Evolutionary conservation across 768 basidiomycete genomes (phyloP), one percentile per base, ranked within the genome.

Genomic region (Strobilomyces dryophilus): DNA sequence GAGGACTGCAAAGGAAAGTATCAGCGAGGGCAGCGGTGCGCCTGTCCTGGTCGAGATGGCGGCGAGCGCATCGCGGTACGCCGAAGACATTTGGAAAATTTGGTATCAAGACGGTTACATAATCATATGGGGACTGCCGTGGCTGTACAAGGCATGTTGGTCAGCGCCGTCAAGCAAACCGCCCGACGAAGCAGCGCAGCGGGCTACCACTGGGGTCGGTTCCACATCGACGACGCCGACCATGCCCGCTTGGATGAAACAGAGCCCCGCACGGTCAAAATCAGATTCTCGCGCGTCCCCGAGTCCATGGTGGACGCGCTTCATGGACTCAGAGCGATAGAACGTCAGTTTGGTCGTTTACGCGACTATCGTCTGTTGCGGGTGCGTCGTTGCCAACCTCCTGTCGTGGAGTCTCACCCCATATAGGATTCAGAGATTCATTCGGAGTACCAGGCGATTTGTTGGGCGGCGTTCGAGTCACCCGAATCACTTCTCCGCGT

Each of bases 1-100:
- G 3, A 97, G 75, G 49, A 94, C 71, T 6, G 80, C 83, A 58
- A 97, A 95, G 0, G 92, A 91, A 39, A 89, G 80, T 58, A 56
- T 48, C 45, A 97, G 79, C 11, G 91, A 92, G 1, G 91, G 77
- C 1, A 95, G 65, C 14, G 90, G 89, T 2, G 88, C 76, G 17
- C 87, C 82, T 17, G 91, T 91, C 35, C 84, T 79, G 7, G 76
- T 69, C 17, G 92, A 84, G 11, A 93, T 62, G 2, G 76, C 71
- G 17, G 75, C 71, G 31, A 94, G 77, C 0, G 79, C 79, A 29
- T 76, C 68, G 56, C 69, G 80, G 72, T 80, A 86, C 31, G 72
- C 71, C 27, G 57, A 67, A 18, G 58, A 67, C 61, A 70, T 63
- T 0, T 62, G 0, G 21, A 58, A 45, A 45, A 45, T 55, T 40